Evolutionary conservation across 495 filamentous ascomycete genomes (phyloP).

Genomic region (Penicillium cosmopolitanum): DNA sequence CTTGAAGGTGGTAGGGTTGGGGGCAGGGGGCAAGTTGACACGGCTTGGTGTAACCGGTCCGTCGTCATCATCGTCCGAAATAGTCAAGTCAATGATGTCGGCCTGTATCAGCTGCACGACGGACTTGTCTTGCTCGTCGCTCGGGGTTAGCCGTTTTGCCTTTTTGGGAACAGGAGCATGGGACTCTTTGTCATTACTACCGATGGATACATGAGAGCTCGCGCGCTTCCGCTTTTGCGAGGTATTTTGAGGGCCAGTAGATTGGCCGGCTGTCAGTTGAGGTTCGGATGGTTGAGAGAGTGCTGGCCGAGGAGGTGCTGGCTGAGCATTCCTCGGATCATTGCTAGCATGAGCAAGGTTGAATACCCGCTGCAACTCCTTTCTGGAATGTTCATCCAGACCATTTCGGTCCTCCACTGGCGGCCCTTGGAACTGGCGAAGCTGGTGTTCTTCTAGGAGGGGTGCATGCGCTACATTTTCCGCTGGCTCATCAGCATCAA

Average conservation of each 20-base stretch:
- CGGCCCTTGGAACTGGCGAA: constrained; percentile 36
- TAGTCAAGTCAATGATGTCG: constrained; percentile 37
- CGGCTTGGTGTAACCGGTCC: neutral
- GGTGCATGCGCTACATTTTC: constrained; percentile 6
- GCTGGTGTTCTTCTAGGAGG: constrained; percentile 20
- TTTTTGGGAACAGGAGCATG: constrained; percentile 1
- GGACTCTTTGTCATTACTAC: constrained; percentile 24
- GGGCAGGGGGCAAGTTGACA: neutral
- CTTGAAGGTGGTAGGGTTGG: neutral
- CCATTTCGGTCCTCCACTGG: constrained; percentile 24
- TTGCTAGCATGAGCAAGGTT: constrained; percentile 23
- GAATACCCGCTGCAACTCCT: neutral
- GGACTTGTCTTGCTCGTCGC: constrained; percentile 17
- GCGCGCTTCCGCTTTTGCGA: constrained; percentile 10
- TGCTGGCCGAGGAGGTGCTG: neutral
- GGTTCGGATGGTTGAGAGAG: neutral
- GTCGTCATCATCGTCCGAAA: constrained; percentile 21
- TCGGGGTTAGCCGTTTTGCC: constrained; percentile 6
- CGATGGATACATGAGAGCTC: constrained; percentile 21
- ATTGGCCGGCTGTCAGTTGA: neutral
- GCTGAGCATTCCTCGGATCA: constrained; percentile 27
- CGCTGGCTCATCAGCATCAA: neutral
- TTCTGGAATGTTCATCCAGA: constrained; percentile 23
- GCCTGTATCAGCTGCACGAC: neutral
- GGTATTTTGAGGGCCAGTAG: neutral